These are phyloP conservation scores for Daedaleopsis nitida DNA, from an alignment of 768 basidiomycete species.

Conservation along the genomic window DNA sequence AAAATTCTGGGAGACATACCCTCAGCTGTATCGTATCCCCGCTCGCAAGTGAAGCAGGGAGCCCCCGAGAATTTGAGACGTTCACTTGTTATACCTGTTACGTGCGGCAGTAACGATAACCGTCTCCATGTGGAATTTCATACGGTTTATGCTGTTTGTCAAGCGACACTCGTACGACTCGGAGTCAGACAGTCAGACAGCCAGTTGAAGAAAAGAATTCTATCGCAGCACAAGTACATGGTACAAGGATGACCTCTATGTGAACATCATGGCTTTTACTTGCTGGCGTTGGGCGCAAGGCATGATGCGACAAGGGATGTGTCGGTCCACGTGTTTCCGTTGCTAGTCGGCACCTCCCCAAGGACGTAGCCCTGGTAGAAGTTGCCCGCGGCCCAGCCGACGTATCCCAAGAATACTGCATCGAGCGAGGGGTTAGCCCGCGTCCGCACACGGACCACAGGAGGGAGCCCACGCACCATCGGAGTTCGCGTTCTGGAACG, in stretches of 20 bases:
- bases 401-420: conserved; percentile 48
- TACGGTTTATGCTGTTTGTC: too few species aligned
- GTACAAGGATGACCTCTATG: not conserved
- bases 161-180: too few species aligned
- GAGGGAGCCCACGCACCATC: conserved; percentile 7
- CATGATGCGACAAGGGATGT: conserved; percentile 34
- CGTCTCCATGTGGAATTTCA: too few species aligned
- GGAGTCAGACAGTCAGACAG: too few species aligned
- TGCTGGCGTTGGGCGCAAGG: conserved; percentile 14
- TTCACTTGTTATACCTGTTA: too few species aligned
- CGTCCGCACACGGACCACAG: not conserved
- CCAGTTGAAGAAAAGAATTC: too few species aligned
- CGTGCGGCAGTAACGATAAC: too few species aligned
- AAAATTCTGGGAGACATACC: too few species aligned
- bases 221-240: too few species aligned
- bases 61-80: too few species aligned
- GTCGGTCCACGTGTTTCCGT: conserved; percentile 42
- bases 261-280: not conserved
- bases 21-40: too few species aligned
- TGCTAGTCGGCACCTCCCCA: conserved; percentile 45
- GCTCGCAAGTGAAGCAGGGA: too few species aligned
- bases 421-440: conserved; percentile 42
- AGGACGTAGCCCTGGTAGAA: conserved; percentile 54
- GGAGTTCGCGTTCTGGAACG: conserved; percentile 20
- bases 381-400: conserved; percentile 54